phyloP scores from a whole-genome alignment of 2,329 filamentous ascomycete genomes.

The Verticillium nonalfalfae region DNA sequence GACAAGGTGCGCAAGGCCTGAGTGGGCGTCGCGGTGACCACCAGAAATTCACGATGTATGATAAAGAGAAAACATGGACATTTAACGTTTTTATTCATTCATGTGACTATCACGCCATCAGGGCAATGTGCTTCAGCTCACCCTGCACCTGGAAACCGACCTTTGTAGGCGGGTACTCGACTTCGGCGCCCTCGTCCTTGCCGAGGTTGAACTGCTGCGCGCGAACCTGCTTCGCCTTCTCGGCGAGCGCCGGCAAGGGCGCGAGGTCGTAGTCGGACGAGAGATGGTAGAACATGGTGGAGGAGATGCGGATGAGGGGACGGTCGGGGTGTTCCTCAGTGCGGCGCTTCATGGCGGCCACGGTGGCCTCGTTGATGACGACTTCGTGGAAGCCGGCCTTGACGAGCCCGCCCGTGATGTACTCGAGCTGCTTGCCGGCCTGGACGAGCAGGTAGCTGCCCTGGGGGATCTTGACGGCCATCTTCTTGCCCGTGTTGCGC shows the following conservation, averaged over 20 bases:
- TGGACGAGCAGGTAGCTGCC: slow-evolving; percentile 55
- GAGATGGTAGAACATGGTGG: slow-evolving; percentile 56
- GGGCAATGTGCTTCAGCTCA: slow-evolving; percentile 46
- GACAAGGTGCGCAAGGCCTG: slow-evolving; percentile 5
- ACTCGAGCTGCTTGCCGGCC: slow-evolving; percentile 57
- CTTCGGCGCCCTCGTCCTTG: slow-evolving; percentile 45
- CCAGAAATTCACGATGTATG: not conserved
- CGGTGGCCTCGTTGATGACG: slow-evolving; percentile 47
- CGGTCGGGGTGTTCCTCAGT: slow-evolving; percentile 34
- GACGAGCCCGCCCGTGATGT: slow-evolving; percentile 53
- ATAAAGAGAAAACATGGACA: not conserved
- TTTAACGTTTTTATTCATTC: not conserved
- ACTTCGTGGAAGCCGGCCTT: slow-evolving; percentile 59
- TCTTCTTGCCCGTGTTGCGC: slow-evolving; percentile 53
- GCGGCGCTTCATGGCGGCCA: slow-evolving; percentile 38
- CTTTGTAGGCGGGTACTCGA: slow-evolving; percentile 45
- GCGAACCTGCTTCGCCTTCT: slow-evolving; percentile 36
- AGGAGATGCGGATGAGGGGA: slow-evolving; percentile 51
- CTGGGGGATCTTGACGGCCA: slow-evolving; percentile 51
- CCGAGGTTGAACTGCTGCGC: slow-evolving; percentile 41
- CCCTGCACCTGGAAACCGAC: slow-evolving; percentile 53
- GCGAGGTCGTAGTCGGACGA: slow-evolving; percentile 48
- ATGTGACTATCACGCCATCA: slow-evolving; percentile 34
- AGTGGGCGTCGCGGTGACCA: not conserved
- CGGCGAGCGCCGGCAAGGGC: slow-evolving; percentile 41